Percentiles rank a stretch among this genome's conserved stretches.
Conservation (phyloP, 306 rosid species). For the Trichosanthes cucumerina region DNA sequence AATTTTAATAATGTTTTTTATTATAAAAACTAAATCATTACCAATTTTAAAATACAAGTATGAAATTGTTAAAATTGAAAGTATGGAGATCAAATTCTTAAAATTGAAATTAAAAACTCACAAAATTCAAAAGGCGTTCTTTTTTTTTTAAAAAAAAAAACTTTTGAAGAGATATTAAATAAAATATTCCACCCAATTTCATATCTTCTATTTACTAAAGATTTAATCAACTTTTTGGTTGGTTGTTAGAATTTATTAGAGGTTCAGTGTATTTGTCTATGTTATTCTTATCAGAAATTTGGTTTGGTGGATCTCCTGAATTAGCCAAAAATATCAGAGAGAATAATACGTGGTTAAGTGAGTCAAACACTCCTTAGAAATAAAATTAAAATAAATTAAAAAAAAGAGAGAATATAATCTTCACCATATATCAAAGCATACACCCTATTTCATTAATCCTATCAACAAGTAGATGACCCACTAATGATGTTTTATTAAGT, state of each 20-base stretch:
- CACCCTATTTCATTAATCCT: background rate
- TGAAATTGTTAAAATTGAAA: too few relatives aligned
- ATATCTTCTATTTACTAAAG: background rate
- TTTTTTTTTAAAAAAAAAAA: too few relatives aligned
- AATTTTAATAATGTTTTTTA: too few relatives aligned
- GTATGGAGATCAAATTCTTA: too few relatives aligned
- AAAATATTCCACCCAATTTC: background rate
- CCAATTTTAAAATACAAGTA: too few relatives aligned
- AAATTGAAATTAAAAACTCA: too few relatives aligned
- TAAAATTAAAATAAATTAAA: background rate
- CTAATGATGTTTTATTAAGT: too few relatives aligned
- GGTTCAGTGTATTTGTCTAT: background rate
- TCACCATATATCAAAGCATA: background rate
- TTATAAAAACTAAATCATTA: too few relatives aligned
- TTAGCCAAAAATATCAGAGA: background rate
- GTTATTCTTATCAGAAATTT: background rate
- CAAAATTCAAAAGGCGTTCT: too few relatives aligned
- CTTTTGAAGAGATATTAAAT: background rate
- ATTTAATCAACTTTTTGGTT: background rate
- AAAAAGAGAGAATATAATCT: background rate
- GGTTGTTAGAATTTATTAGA: background rate
- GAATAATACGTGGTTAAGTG: background rate
- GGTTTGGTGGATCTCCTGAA: background rate
- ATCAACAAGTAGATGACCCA: too few relatives aligned
- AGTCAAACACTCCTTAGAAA: background rate